Conservation (phyloP, 2,329 filamentous ascomycete species). For the Fusarium torulosum region DNA sequence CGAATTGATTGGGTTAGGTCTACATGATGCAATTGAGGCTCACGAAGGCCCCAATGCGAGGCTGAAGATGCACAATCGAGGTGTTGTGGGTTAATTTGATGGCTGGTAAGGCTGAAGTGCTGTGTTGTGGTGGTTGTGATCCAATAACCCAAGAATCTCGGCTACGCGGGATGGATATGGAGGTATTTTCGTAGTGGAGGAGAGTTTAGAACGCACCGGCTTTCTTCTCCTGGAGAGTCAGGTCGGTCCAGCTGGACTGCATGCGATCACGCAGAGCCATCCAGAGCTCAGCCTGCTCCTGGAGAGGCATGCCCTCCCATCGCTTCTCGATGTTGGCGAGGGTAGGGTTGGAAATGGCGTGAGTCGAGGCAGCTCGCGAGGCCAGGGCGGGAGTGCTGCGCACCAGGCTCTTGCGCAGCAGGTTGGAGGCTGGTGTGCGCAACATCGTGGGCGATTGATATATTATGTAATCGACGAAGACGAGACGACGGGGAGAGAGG, state of each 20-base stretch:
- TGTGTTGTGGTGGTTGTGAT: conserved; percentile 30
- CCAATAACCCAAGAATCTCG: conserved; percentile 33
- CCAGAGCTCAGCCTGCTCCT: conserved; percentile 99
- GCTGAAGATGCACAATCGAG: conserved; percentile 34
- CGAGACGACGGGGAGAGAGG: conserved; percentile 20
- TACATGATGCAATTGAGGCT: conserved; percentile 48
- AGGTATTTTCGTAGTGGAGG: conserved; percentile 52
- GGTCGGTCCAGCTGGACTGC: conserved; percentile 96
- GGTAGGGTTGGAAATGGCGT: conserved; percentile 97
- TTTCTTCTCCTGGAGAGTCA: conserved; percentile 98
- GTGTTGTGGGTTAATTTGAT: conserved; percentile 34
- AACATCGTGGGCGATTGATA: conserved; percentile 60
- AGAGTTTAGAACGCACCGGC: conserved; percentile 78
- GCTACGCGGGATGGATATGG: conserved; percentile 43
- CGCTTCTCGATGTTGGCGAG: conserved; percentile 99
- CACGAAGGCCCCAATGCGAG: conserved; percentile 32
- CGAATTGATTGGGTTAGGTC: conserved; percentile 40
- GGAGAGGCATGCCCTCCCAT: conserved; percentile 97
- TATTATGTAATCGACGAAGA: conserved; percentile 32
- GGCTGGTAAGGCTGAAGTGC: conserved; percentile 15
- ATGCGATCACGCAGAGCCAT: conserved; percentile 98
- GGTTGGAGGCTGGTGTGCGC: conserved; percentile 65
- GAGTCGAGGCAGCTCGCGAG: conserved; percentile 73
- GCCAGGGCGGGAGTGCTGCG: conserved; percentile 62
- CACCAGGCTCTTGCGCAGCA: conserved; percentile 64